Conservation (phyloP, 306 rosid genomes). For the Sicyos baderoa region DNA sequence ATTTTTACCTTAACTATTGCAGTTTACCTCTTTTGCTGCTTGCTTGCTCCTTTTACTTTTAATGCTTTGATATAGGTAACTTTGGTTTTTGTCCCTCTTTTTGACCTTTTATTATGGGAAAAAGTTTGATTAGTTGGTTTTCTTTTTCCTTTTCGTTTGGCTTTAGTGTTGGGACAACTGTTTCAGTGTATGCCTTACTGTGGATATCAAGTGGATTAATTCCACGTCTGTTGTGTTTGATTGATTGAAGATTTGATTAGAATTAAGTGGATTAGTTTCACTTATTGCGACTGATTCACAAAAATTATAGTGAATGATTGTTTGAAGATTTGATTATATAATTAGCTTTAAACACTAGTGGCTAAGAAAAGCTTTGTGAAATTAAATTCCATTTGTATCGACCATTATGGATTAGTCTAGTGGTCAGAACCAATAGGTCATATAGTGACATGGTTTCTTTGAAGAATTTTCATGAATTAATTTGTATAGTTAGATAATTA, state of each 20-base stretch:
- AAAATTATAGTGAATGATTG: neutral
- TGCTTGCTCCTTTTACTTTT: neutral
- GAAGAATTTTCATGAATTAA: too few species aligned
- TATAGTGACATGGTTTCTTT: too few species aligned
- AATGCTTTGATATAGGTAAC: neutral
- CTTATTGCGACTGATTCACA: neutral
- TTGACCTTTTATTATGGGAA: neutral
- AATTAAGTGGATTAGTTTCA: neutral
- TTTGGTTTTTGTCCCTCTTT: neutral
- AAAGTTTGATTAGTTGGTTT: too few species aligned
- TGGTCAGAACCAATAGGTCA: too few species aligned
- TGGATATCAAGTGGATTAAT: constrained; percentile 3
- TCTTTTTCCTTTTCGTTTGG: too few species aligned
- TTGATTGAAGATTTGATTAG: neutral
- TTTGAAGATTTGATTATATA: neutral
- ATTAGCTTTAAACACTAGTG: neutral
- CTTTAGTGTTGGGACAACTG: constrained; percentile 7
- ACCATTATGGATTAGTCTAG: neutral
- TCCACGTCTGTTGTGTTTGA: neutral
- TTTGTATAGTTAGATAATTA: too few species aligned
- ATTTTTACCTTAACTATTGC: neutral
- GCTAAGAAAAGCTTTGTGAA: neutral
- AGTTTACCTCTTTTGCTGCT: neutral
- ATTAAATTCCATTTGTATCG: neutral
- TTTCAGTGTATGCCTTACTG: neutral